Evolutionary conservation across 768 basidiomycete genomes (phyloP).

Genomic region (Roridomyces roridus): DNA sequence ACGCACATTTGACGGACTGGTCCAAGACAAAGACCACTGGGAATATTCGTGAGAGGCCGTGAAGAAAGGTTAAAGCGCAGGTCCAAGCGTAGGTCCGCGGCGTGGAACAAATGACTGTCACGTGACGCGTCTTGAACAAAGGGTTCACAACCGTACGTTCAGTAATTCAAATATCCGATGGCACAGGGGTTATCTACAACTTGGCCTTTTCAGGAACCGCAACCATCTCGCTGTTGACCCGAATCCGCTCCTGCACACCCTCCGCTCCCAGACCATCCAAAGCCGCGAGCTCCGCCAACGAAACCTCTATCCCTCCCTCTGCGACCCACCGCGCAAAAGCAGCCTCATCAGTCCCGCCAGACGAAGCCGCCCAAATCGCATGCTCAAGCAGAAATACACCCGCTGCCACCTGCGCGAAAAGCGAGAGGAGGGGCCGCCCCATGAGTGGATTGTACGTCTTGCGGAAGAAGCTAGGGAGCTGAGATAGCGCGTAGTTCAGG

Average conservation of each 20-base stretch:
- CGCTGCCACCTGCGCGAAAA: slow-evolving; percentile 59
- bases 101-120: no score
- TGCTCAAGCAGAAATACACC: slow-evolving; percentile 68
- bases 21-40: no score
- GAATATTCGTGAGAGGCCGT: no score
- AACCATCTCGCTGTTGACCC: slow-evolving; percentile 12
- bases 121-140: no score
- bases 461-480: slow-evolving; percentile 46
- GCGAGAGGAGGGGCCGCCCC: slow-evolving; percentile 62
- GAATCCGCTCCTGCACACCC: slow-evolving; percentile 16
- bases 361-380: slow-evolving; percentile 58
- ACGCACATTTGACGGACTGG: no score
- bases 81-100: no score
- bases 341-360: slow-evolving; percentile 1
- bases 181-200: no score
- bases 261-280: neutral
- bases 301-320: slow-evolving; percentile 14
- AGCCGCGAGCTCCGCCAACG: slow-evolving; percentile 8
- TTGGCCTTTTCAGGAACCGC: slow-evolving; percentile 10
- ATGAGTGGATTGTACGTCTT: slow-evolving; percentile 49
- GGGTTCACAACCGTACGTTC: no score
- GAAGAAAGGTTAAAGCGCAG: no score
- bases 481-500: slow-evolving; percentile 46
- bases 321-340: slow-evolving; percentile 24
- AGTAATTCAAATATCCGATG: no score